These are phyloP conservation scores for Sarocladiaceae sp. DNA, from an alignment of 2,329 filamentous ascomycete genomes.

Conservation along the genomic window DNA sequence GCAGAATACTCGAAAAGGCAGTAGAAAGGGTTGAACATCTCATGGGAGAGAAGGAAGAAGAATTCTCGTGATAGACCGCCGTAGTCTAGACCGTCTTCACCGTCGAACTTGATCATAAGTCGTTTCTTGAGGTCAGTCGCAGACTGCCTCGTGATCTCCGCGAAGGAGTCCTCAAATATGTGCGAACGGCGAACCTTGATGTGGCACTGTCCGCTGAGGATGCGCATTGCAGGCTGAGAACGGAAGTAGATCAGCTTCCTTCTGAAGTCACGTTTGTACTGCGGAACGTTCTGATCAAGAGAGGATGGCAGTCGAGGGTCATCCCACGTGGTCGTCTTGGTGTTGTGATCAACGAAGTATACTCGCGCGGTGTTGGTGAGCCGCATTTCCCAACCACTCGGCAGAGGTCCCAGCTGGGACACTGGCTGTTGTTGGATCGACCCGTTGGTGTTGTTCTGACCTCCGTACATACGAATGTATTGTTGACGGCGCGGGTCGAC, in stretches of 20 bases:
- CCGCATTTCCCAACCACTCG: constrained; percentile 99
- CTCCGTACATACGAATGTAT: constrained; percentile 95
- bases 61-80: constrained; percentile 97
- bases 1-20: constrained; percentile 99
- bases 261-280: constrained; percentile 98
- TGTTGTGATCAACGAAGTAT: constrained; percentile 99
- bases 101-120: constrained; percentile 99
- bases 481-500: constrained; percentile 95
- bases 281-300: constrained; percentile 93
- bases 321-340: constrained; percentile 99
- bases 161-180: constrained; percentile 98
- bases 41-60: constrained; percentile 97
- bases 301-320: constrained; percentile 93
- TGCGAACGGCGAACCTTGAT: constrained; percentile 95
- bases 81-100: constrained; percentile 95
- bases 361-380: constrained; percentile 96
- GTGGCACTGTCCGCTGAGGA: constrained; percentile 92
- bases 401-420: constrained; percentile 88
- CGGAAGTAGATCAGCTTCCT: constrained; percentile 99
- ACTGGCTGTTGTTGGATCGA: constrained; percentile 96
- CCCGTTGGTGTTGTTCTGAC: constrained; percentile 76
- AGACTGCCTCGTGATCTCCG: constrained; percentile 95
- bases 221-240: constrained; percentile 92
- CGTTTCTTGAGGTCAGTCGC: constrained; percentile 96
- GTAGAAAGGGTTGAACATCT: constrained; percentile 99